A percentile compares a stretch with the other conserved stretches of the same genome.
Evolutionary conservation across 2,329 filamentous ascomycete species (phyloP).

Genomic region (Didymosphaeria variabile): DNA sequence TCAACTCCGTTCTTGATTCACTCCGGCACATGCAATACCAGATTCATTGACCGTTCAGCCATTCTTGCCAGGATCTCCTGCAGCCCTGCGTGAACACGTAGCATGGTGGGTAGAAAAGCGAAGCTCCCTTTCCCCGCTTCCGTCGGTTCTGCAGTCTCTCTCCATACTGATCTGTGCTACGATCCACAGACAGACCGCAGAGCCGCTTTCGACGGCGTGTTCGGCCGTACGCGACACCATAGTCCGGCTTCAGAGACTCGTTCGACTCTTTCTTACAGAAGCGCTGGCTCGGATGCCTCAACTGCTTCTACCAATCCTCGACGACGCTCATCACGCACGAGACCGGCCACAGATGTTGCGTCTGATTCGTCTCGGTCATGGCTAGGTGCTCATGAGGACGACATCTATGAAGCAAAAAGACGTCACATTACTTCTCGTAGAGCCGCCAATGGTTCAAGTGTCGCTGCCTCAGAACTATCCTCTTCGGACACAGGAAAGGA

Average conservation of each 20-base stretch:
- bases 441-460: slow-evolving; percentile 25
- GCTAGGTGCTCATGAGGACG: slow-evolving; percentile 34
- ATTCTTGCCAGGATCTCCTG: slow-evolving; percentile 32
- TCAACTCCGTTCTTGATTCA: slow-evolving; percentile 30
- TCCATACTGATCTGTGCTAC: slow-evolving; percentile 32
- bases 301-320: slow-evolving; percentile 27
- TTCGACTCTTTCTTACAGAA: slow-evolving; percentile 26
- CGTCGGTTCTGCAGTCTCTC: slow-evolving; percentile 19
- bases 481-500: slow-evolving; percentile 30
- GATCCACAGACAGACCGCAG: slow-evolving; percentile 41
- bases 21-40: slow-evolving; percentile 37
- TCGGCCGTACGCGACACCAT: slow-evolving; percentile 30
- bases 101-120: slow-evolving; percentile 50
- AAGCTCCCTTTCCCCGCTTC: slow-evolving; percentile 21
- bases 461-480: slow-evolving; percentile 22
- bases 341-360: slow-evolving; percentile 30
- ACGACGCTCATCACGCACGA: slow-evolving; percentile 38
- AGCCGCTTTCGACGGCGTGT: slow-evolving; percentile 32
- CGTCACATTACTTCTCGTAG: slow-evolving; percentile 34
- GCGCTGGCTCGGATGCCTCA: slow-evolving; percentile 18
- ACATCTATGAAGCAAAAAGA: slow-evolving; percentile 31
- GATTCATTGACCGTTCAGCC: slow-evolving; percentile 45
- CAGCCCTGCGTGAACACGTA: slow-evolving; percentile 39
- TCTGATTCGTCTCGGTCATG: slow-evolving; percentile 29
- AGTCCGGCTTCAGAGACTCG: slow-evolving; percentile 27